Base-by-base conservation (phyloP, 1,284 basidiomycete genomes). In the Tilletia indica region DNA sequence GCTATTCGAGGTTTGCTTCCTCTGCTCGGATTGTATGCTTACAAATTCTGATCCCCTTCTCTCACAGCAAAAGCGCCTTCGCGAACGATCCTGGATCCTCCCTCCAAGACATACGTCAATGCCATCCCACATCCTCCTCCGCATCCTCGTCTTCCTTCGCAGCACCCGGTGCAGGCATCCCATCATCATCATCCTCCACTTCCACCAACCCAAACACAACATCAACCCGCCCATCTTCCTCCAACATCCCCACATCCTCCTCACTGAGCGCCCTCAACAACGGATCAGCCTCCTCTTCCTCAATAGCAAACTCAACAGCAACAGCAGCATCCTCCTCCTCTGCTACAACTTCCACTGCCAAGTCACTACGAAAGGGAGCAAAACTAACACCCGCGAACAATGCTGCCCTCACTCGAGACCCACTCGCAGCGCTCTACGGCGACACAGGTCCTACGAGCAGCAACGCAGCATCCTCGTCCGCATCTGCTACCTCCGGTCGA, bases 1-100 rank as follows among this genome's bases (percentile, higher is more conserved):
- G 6, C 11, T 16, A 54, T 9, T 48, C 9, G 5, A 9, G 16
- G 19, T 68, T 68, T 45, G 6, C 42, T 45, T 45, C 6, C 42
- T 45, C 63, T 71, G 25, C 34, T 42, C 63, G 8, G 31, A 5
- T 34, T 64, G 56, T 47, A 45, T n/a, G 12, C 49, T 58, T 21
- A 64, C 38, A 1, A 49, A 3, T 39, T 25, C 16, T 19, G 16
- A 4, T 48, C 25, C n/a, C 31, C n/a, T 19, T 9, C n/a, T 48
- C 21, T 31, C 25, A 31, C 75, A 87, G 76, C 94, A 97, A 82
- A 97, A 97, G 85, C 89, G 94, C 1, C 87, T 97, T 0, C 69
- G 79, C 3, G 94, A 97, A 84, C 89, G 93, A 25, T 89, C 93
- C 67, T 97, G 95, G 94, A 93, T 97, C 39, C 90, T 96, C 79